phyloP scores from a whole-genome alignment of 495 filamentous ascomycete species.

The Cryomyces minteri region DNA sequence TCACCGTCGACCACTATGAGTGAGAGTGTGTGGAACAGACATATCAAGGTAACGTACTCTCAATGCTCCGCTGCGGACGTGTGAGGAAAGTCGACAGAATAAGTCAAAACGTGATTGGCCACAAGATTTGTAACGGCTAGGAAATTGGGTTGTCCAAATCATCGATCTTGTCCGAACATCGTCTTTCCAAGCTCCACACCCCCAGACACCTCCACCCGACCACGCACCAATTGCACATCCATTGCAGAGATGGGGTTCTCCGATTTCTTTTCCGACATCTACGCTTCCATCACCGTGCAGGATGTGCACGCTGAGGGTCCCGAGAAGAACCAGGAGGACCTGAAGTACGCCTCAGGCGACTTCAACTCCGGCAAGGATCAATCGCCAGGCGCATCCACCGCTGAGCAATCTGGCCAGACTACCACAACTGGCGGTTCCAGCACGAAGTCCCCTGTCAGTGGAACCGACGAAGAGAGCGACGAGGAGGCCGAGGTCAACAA shows the following conservation, averaged over 20 bases:
- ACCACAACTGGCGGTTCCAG: conserved; percentile 12
- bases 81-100: too few species aligned
- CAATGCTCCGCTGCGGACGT: too few species aligned
- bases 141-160: too few species aligned
- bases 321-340: conserved; percentile 9
- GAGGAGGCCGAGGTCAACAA: conserved; percentile 18
- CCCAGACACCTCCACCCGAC: conserved; percentile 18
- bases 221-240: conserved; percentile 4
- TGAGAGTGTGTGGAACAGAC: too few species aligned
- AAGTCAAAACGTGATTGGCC: too few species aligned
- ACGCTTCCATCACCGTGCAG: conserved; percentile 37
- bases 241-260: conserved; percentile 35
- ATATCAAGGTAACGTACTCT: too few species aligned
- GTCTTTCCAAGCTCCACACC: conserved; percentile 4
- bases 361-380: not conserved
- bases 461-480: conserved; percentile 15
- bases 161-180: too few species aligned
- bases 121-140: too few species aligned
- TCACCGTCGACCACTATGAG: too few species aligned
- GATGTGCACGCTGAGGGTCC: conserved; percentile 40
- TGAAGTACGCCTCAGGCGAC: conserved; percentile 12
- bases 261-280: conserved; percentile 45
- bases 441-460: conserved; percentile 10
- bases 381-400: not conserved
- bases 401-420: conserved; percentile 4